Evolutionary conservation across 2,329 filamentous ascomycete genomes (phyloP), one percentile per base, ranked within the genome.

Genomic region (Trichoderma atroviride): DNA sequence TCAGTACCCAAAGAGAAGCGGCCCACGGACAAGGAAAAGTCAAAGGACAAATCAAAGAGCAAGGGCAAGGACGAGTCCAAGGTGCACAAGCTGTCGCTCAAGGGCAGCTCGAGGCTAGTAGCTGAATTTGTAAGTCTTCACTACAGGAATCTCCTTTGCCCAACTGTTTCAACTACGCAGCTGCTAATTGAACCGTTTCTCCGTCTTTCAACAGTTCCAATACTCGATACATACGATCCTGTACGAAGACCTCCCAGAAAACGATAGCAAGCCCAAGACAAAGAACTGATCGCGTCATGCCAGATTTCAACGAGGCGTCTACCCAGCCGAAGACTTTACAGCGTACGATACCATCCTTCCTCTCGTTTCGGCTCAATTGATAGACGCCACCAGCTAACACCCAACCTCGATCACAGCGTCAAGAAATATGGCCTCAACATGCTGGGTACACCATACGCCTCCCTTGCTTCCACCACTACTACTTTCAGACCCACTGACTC

Each of bases 361-460:
- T 9, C 27, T 6, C 19, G n/a, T 11, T n/a, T 22, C 9, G 11
- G 11, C 22, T 19, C 37, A 16, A 29, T n/a, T 2, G 31, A 33
- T 27, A 24, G n/a, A 24, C 13, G 47, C 5, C 31, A 13, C 22
- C 50, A 13, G 35, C 52, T 65, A 47, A 66, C 14, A 47, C 14
- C 2, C 56, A 43, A 43, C 11, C 66, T 7, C n/a, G 22, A 31
- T 0, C 11, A 33, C 69, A 82, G 78, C 52, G 94, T 99, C 77
- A 99, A 99, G 84, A 99, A 99, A 83, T 99, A 99, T 91, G 96
- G 96, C 76, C 88, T 99, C 76, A 98, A 97, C 77, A 97, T 97
- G 94, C 92, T 97, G 76, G 88, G 89, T 92, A 80, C 19, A 29
- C 7, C n/a, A 1, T 13, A 16, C 16, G 33, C 11, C 33, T 19